Evolutionary conservation across 2,329 filamentous ascomycete species (phyloP), one percentile per base, ranked within the genome.

Genomic region (Neopestalotiopsis rosae): DNA sequence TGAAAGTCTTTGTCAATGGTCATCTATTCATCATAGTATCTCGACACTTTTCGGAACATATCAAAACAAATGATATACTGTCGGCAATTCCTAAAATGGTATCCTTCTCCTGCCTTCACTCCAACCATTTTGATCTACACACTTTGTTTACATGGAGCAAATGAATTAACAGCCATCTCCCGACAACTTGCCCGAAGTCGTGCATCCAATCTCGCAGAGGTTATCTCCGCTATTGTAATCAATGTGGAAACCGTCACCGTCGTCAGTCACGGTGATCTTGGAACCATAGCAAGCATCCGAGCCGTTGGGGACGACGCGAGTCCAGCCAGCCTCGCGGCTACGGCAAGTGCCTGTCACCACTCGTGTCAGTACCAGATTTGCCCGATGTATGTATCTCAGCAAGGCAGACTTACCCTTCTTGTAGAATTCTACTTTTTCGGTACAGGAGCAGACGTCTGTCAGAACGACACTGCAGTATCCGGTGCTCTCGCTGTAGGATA

Each of bases 161-260:
- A 28, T 28, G 24, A 45, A 49, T n/a, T 49, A 49, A 14, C 42
- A 49, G 34, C 67, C 58, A 5, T 67, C 65, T 61, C 42, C 42
- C n/a, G 59, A n/a, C 14, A 57, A 2, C 17, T 69, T 34, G 2
- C 20, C 56, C 34, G 49, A 32, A 10, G 20, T 17, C 1, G 28
- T 40, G n/a, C 49, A 58, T 1, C 28, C 42, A 10, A 66, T 66
- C 32, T 56, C 30, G 14, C 28, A 38, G 56, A 32, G 20, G 20
- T 34, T 66, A 45, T 34, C 64, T 4, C 28, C 52, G 28, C 32
- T 34, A 14, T 17, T 24, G n/a, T 13, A 24, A 30, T 34, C 32
- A 13, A 24, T 32, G 59, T 62, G 24, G 59, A n/a, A 32, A 34
- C 34, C n/a, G 32, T 38, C 59, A 20, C 24, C 20, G 5, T 14